Evolutionary conservation across 495 filamentous ascomycete species (phyloP), one percentile per base, ranked within the genome.

Genomic region (Talaromyces stipitatus): DNA sequence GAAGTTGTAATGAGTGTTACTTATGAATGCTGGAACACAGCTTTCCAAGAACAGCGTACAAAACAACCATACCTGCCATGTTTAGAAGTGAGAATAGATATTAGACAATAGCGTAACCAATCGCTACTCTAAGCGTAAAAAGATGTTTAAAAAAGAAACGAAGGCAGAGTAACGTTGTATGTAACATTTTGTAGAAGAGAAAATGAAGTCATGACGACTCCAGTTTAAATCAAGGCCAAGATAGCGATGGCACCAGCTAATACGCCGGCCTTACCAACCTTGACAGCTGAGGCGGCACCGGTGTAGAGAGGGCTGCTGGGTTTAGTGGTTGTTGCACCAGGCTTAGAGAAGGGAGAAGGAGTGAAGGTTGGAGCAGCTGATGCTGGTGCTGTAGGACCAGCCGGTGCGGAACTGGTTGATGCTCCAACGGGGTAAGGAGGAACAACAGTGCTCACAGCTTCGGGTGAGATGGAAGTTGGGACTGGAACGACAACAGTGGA

Each of bases 31-130:
- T n/a, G n/a, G n/a, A n/a, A n/a, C n/a, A n/a, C n/a, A n/a, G n/a
- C n/a, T n/a, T n/a, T n/a, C n/a, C n/a, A n/a, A n/a, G n/a, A n/a
- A n/a, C n/a, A n/a, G n/a, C n/a, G n/a, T n/a, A n/a, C n/a, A n/a
- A n/a, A n/a, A 10, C 3, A 32, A 32, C 30, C 30, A 32, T 7
- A 32, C 36, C n/a, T 20, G 36, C 18, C 36, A 48, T 12, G 45
- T 14, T 26, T 11, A n/a, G 22, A 27, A 48, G 14, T n/a, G 24
- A 26, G 22, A 51, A 51, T 51, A 51, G n/a, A 51, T 51, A 51
- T 51, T 51, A 51, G 48, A 51, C 48, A 51, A 51, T 51, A 51
- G 48, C 48, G 48, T 51, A 51, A 18, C n/a, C 24, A 41, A 18
- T 51, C 48, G 48, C 48, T 51, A 51, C 48, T 26, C 23, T 26